These are phyloP conservation scores for Podospora pseudopauciseta DNA, from an alignment of 495 filamentous ascomycete species.

Conservation along the genomic window DNA sequence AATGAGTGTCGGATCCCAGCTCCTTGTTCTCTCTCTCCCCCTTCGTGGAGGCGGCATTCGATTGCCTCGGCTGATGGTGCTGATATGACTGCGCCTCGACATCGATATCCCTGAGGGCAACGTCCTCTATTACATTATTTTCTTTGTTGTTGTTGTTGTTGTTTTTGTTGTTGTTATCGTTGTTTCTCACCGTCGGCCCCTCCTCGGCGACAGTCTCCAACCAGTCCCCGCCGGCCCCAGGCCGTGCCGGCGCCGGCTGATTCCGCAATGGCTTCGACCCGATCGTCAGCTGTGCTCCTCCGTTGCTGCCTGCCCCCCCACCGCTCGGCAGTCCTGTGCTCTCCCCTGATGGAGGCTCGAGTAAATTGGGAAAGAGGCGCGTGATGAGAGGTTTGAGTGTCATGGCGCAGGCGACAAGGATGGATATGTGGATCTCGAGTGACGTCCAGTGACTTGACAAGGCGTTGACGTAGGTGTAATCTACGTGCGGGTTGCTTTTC, in stretches of 20 bases:
- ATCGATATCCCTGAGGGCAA: slow-evolving; percentile 11
- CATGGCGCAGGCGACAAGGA: slow-evolving; percentile 29
- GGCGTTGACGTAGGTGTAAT: slow-evolving; percentile 23
- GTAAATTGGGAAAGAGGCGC: slow-evolving; percentile 20
- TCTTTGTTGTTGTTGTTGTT: neutral
- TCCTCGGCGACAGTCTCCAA: slow-evolving; percentile 1
- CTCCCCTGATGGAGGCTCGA: slow-evolving; percentile 5
- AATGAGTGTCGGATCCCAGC: neutral
- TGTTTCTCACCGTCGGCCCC: neutral
- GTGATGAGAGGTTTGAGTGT: slow-evolving; percentile 30
- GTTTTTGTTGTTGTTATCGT: neutral
- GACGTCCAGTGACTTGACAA: slow-evolving; percentile 22
- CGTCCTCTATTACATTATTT: slow-evolving; percentile 3
- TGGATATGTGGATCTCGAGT: slow-evolving; percentile 29
- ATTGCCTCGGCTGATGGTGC: neutral
- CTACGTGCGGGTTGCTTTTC: slow-evolving; percentile 14
- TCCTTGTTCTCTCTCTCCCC: neutral
- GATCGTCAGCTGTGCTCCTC: slow-evolving; percentile 22
- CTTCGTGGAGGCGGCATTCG: neutral
- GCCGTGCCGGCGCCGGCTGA: slow-evolving; percentile 16
- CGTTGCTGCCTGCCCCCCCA: neutral
- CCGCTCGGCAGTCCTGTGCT: neutral
- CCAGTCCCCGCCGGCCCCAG: slow-evolving; percentile 5
- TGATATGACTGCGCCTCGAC: neutral
- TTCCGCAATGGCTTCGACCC: slow-evolving; percentile 26